These are phyloP conservation scores for Apophysomyces trapeziformis DNA, from an alignment of 371 early-diverging fungal species.

Conservation along the genomic window DNA sequence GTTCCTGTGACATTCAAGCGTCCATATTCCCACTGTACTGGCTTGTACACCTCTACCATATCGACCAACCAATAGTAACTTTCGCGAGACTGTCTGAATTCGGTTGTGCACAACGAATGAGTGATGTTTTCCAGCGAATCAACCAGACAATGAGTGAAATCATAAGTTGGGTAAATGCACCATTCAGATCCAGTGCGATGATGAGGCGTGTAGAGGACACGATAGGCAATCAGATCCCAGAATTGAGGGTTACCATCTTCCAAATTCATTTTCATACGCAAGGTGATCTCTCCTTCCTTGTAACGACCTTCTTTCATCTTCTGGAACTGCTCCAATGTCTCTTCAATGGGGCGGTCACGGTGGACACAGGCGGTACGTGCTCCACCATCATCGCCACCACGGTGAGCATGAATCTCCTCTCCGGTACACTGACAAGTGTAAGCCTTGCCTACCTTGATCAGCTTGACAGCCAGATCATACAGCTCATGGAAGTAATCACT, in stretches of 20 bases:
- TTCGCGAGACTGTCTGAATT: conserved; percentile 94
- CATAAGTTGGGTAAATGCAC: conserved; percentile 99
- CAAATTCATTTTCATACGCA: conserved; percentile 99
- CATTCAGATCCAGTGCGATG: conserved; percentile 92
- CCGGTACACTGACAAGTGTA: conserved; percentile 98
- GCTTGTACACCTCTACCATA: conserved; percentile 98
- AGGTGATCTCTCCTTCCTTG: conserved; percentile 89
- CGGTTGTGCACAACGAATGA: conserved; percentile 99
- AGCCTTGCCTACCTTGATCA: conserved; percentile 93
- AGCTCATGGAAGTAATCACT: conserved; percentile 97
- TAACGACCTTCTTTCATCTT: conserved; percentile 99
- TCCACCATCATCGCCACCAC: conserved; percentile 92
- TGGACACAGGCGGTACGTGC: conserved; percentile 90
- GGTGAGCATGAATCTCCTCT: conserved; percentile 90
- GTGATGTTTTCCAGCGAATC: conserved; percentile 99
- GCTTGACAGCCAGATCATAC: conserved; percentile 89
- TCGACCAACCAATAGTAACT: conserved; percentile 99
- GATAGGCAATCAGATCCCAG: conserved; percentile 99
- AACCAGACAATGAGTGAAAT: conserved; percentile 98
- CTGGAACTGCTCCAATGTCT: conserved; percentile 92
- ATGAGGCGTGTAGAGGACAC: conserved; percentile 93
- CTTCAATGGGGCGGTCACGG: conserved; percentile 92
- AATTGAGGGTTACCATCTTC: conserved; percentile 97
- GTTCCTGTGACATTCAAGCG: conserved; percentile 97
- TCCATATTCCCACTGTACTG: conserved; percentile 99